Base-by-base conservation (phyloP, 2,329 filamentous ascomycete species). In the Aurifilum marmelostoma region DNA sequence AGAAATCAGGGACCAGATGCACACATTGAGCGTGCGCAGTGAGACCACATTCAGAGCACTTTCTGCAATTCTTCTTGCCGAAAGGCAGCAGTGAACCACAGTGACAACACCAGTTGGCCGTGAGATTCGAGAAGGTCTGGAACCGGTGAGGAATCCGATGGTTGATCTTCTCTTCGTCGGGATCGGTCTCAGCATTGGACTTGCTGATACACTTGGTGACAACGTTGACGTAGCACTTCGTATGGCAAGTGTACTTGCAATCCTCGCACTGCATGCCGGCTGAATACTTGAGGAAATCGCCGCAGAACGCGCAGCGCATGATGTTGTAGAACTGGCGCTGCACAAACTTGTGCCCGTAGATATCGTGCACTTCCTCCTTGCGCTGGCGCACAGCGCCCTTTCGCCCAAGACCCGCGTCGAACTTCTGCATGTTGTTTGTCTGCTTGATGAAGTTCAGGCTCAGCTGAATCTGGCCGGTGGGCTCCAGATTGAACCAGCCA, bases 141-240 rank as follows among this genome's bases (percentile, higher is more conserved):
- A 98, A 99, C 66, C 96, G 91, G 87, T 99, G 96, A 11, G 96
- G 96, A 77, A 99, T 99, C 73, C 96, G 92, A 79, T 99, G 96
- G 79, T 99, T 99, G 88, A 99, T 97, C 85, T 98, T 99, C 82
- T 97, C 96, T 81, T 99, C 96, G 80, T 99, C 96, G 29, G 96
- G 95, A 79, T 99, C 96, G 7, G 93, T 97, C 80, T 99, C 96
- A 72, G 96, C 95, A 78, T 99, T 99, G 72, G 95, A 97, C 80
- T 99, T 98, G 83, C 95, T 98, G 80, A 99, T 99, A 83, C 96
- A 99, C 81, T 99, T 99, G 72, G 96, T 99, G 75, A 99, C 96
- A 61, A 99, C 96, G 79, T 94, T 97, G 21, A 89, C 83, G 80
- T 98, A 99, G 79, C 96, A 99, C 82, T 98, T 97, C 75, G 93